Percentiles rank a stretch among this genome's conserved stretches.
Evolutionary conservation across 345 rosid species (phyloP).

Genomic region (Gossypium raimondii): DNA sequence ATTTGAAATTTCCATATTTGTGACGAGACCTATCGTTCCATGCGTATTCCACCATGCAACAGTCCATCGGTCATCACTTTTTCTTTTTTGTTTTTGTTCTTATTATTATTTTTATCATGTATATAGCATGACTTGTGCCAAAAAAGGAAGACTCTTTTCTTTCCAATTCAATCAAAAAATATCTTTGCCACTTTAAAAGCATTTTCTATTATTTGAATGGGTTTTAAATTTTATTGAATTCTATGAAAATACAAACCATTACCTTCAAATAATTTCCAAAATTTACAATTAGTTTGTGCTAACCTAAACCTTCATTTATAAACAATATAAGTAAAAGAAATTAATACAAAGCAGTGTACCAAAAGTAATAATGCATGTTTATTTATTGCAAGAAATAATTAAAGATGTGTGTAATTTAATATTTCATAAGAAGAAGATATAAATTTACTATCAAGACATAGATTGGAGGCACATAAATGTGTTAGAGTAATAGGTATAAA

Average conservation of each 20-base stretch:
- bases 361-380: too few species aligned
- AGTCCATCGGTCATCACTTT: not conserved
- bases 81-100: not conserved
- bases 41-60: constrained; percentile 30
- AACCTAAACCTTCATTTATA: not conserved
- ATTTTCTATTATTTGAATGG: too few species aligned
- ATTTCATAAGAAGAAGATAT: not conserved
- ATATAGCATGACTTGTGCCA: constrained; percentile 3
- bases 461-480: not conserved
- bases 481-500: not conserved
- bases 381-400: not conserved
- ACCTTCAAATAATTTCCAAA: too few species aligned
- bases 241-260: too few species aligned
- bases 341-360: not conserved
- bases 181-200: not conserved
- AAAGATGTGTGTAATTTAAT: not conserved
- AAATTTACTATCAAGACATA: not conserved
- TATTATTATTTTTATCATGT: constrained; percentile 13
- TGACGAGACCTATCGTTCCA: constrained; percentile 9
- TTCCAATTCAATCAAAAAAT: not conserved
- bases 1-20: not conserved
- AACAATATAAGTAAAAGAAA: not conserved
- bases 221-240: too few species aligned
- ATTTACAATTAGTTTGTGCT: too few species aligned
- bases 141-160: not conserved